Conservation (phyloP, 257 asterid genomes). For the Solanum chmielewskii region DNA sequence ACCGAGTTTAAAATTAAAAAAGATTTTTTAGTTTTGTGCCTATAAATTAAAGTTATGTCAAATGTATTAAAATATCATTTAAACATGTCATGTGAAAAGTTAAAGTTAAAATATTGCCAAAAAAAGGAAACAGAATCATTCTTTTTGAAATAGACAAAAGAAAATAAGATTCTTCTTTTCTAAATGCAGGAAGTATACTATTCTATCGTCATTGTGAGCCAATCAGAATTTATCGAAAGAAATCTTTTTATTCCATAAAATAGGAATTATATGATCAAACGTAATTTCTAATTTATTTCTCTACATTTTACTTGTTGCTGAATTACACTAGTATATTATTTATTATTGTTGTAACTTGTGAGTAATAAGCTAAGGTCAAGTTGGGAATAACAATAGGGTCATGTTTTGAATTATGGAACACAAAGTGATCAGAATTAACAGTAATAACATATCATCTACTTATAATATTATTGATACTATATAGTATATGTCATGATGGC, state of each 20-base stretch:
- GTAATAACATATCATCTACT: not conserved
- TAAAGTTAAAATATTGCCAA: no score
- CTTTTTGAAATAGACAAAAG: no score
- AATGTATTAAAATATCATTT: no score
- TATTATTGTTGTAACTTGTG: not conserved
- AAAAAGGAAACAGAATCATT: no score
- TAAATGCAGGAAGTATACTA: fast-evolving
- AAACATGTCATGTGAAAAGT: no score
- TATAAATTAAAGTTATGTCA: no score
- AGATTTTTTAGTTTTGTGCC: no score
- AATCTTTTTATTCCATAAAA: not conserved
- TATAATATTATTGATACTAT: not conserved
- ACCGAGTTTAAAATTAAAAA: no score
- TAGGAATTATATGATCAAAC: not conserved
- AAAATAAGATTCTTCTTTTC: no score
- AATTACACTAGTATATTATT: no score
- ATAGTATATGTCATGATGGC: not conserved
- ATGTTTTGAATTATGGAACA: not conserved
- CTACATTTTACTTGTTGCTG: fast-evolving
- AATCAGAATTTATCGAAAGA: not conserved
- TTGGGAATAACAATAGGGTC: not conserved
- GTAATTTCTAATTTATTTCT: not conserved
- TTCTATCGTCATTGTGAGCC: not conserved
- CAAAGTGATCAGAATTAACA: not conserved
- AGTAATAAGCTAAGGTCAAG: not conserved